Conservation (phyloP, 164 flowering plant genomes). For the Umbilicus rupestris region DNA sequence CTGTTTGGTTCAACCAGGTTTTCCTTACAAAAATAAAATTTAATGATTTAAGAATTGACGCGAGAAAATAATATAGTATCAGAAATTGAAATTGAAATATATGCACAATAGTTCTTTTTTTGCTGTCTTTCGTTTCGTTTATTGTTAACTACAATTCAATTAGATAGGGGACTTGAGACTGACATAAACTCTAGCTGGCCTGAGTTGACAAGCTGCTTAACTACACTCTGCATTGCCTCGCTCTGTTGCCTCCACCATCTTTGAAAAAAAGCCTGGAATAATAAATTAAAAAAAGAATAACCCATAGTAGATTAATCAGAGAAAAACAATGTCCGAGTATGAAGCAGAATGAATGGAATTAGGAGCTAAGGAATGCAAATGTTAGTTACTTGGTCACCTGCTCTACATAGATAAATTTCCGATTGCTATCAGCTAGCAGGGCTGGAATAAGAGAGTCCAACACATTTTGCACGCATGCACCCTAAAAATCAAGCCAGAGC, state of each 20-base stretch:
- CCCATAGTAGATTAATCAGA: too few species aligned
- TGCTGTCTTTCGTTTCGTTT: background rate
- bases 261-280: constrained; percentile 42
- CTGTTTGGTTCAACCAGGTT: background rate
- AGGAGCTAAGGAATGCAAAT: background rate
- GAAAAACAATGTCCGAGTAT: background rate
- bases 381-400: constrained; percentile 15
- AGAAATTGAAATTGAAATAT: background rate
- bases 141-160: too few species aligned
- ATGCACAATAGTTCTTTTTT: background rate
- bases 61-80: too few species aligned
- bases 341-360: background rate
- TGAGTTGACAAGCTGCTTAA: constrained; percentile 33
- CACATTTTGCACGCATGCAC: constrained; percentile 63
- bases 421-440: constrained; percentile 44
- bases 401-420: constrained; percentile 58
- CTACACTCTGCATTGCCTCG: constrained; percentile 21
- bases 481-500: too few species aligned
- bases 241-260: constrained; percentile 62
- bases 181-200: constrained; percentile 59
- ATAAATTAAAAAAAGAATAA: background rate
- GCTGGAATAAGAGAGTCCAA: constrained; percentile 47
- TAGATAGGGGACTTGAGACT: background rate
- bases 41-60: background rate
- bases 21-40: background rate